Percentiles rank a stretch among this genome's conserved stretches.
Evolutionary conservation across 2,329 filamentous ascomycete genomes (phyloP).

Genomic region (Botrytis elliptica): DNA sequence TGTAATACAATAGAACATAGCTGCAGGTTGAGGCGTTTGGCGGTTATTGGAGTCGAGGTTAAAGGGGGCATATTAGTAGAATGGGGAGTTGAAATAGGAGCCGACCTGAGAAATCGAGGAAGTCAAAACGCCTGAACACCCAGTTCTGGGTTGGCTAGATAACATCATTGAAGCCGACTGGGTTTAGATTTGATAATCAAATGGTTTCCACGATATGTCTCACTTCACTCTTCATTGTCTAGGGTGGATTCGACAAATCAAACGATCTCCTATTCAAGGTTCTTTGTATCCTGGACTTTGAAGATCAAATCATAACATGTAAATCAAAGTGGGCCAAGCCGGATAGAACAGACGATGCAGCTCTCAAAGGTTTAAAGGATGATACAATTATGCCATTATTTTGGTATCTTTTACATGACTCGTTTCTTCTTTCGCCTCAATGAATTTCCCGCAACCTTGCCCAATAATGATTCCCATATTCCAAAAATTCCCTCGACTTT

Average conservation of each 20-base stretch:
- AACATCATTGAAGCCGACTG: not conserved
- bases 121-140: not conserved
- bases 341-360: not conserved
- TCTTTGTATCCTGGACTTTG: not conserved
- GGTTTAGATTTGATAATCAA: not conserved
- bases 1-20: not conserved
- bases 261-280: not conserved
- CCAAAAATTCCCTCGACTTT: slow-evolving; percentile 1
- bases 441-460: not conserved
- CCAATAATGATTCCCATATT: slow-evolving; percentile 12
- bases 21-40: not conserved
- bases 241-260: not conserved
- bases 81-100: not conserved
- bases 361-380: not conserved
- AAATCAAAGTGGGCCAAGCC: not conserved
- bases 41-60: not conserved
- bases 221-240: not conserved
- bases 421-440: slow-evolving; percentile 8
- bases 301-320: not conserved
- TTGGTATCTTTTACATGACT: slow-evolving; percentile 23
- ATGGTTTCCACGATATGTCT: not conserved
- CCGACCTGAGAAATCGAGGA: not conserved
- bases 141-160: not conserved
- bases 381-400: slow-evolving; percentile 18
- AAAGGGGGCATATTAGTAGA: not conserved